Evolutionary conservation across 176 grass and related monocot species (phyloP).

Genomic region (Rhipidocladum racemiflorum): DNA sequence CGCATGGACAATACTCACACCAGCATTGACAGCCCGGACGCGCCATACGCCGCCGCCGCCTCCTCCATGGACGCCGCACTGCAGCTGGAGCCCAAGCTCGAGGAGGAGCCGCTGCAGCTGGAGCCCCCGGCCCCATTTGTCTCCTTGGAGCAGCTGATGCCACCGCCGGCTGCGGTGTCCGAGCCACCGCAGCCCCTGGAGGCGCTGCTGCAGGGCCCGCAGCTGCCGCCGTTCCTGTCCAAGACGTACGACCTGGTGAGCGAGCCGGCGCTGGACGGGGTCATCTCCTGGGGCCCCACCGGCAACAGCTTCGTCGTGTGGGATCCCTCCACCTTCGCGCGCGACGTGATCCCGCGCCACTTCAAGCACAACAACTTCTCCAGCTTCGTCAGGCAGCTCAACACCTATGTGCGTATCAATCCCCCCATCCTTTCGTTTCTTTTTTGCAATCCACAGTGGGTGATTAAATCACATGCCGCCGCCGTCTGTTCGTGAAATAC

Average conservation of each 20-base stretch:
- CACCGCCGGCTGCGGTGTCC: background rate
- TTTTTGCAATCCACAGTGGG: background rate
- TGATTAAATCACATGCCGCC: background rate
- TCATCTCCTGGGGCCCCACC: conserved; percentile 70
- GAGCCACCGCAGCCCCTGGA: conserved; percentile 61
- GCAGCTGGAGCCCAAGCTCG: conserved; percentile 43
- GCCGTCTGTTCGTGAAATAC: background rate
- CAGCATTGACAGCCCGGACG: background rate
- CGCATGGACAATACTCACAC: conserved; percentile 26
- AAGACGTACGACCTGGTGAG: conserved; percentile 91
- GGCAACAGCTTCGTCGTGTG: conserved; percentile 93
- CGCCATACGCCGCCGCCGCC: background rate
- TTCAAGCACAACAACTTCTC: conserved; percentile 98
- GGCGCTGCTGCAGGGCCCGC: conserved; percentile 59
- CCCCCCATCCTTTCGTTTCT: conserved; percentile 24
- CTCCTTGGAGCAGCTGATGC: conserved; percentile 30
- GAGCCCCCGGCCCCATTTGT: background rate
- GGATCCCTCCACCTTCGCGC: conserved; percentile 67
- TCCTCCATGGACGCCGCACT: conserved; percentile 14
- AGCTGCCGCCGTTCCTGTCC: conserved; percentile 74
- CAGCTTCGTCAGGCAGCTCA: conserved; percentile 93
- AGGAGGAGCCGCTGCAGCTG: conserved; percentile 29
- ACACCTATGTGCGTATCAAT: conserved; percentile 90
- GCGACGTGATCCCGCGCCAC: conserved; percentile 61
- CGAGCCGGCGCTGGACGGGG: conserved; percentile 58